A percentile compares a stretch with the other conserved stretches of the same genome.
These are phyloP conservation scores for Mycena olivaceomarginata DNA, from an alignment of 768 basidiomycete genomes.

Conservation along the genomic window DNA sequence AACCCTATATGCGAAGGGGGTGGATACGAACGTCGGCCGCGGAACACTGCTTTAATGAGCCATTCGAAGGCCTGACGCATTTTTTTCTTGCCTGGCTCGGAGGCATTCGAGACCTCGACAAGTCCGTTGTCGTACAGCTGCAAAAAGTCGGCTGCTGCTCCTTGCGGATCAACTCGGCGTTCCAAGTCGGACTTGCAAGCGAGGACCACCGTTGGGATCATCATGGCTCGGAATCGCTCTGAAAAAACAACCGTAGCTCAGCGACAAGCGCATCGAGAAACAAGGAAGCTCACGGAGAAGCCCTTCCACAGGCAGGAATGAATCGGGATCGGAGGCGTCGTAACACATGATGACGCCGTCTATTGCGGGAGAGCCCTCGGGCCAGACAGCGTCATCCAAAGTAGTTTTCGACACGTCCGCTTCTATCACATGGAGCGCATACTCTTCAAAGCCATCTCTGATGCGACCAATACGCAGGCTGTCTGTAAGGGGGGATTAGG, in stretches of 20 bases:
- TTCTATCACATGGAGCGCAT: conserved; percentile 73
- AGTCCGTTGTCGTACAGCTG: conserved; percentile 84
- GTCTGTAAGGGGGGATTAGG: conserved; percentile 61
- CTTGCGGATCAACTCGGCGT: conserved; percentile 73
- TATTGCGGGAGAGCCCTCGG: conserved; percentile 73
- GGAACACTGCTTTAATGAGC: conserved; percentile 80
- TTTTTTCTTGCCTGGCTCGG: conserved; percentile 78
- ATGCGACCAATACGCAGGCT: conserved; percentile 59
- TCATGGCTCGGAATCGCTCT: conserved; percentile 77
- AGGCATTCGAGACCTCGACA: conserved; percentile 79
- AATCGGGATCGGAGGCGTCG: conserved; percentile 78
- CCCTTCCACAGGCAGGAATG: conserved; percentile 79
- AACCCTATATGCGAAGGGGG: not conserved
- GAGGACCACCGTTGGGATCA: conserved; percentile 82
- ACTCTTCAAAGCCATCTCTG: conserved; percentile 56
- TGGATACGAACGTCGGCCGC: conserved; percentile 64
- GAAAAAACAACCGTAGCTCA: conserved; percentile 35
- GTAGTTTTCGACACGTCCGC: conserved; percentile 64
- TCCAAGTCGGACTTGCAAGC: conserved; percentile 92
- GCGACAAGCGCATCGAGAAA: conserved; percentile 22
- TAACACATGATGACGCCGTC: conserved; percentile 93
- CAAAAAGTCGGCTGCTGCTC: conserved; percentile 67
- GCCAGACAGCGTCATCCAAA: conserved; percentile 62
- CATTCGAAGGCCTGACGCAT: conserved; percentile 86
- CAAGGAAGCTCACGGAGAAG: conserved; percentile 78